Base-by-base conservation (phyloP, 768 basidiomycete genomes). In the Naganishia onofrii region DNA sequence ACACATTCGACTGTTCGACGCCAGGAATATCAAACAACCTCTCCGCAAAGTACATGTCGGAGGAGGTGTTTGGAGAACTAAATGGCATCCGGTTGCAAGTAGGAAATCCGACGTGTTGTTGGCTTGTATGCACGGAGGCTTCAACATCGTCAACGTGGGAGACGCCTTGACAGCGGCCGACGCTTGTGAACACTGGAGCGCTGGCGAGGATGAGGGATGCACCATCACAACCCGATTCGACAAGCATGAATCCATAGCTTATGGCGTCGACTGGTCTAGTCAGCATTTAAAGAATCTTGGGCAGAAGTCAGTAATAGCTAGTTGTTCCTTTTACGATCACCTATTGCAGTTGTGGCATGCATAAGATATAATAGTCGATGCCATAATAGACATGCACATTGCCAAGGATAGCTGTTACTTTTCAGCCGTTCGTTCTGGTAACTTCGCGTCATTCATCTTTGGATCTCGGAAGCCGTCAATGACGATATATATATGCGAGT, bases 61-160 rank as follows among this genome's bases (percentile, higher is more conserved):
- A 13, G 96, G 96, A 15, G 96, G 96, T 2, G 90, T 88, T 13
- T 99, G 96, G 96, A 86, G 96, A 21, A 88, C 92, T 69, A 93
- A 95, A 80, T 99, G 93, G 92, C 93, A 98, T 81, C 93, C 94
- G 8, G 86, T 85, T 5, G 72, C 84, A 1, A 74, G 76, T n/a
- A 85, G 93, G 54, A 85, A 84, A 72, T 76, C 85, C 44, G 90
- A 94, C 76, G 84, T 98, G 1, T 85, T 97, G 23, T 87, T 93
- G n/a, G 96, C 94, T 0, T 93, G 91, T 77, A 99, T 98, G 96
- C 94, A 95, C 77, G 93, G 93, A 72, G 94, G 95, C 12, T 94
- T 92, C 85, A 96, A 96, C 77, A 84, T 95, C 7, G 79, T 93
- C 55, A 83, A 80, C 1, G 87, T 91, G 69, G 69, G 72, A 54